Evolutionary conservation across 257 asterid genomes (phyloP), one percentile per base, ranked within the genome.

Genomic region (Avicennia marina): DNA sequence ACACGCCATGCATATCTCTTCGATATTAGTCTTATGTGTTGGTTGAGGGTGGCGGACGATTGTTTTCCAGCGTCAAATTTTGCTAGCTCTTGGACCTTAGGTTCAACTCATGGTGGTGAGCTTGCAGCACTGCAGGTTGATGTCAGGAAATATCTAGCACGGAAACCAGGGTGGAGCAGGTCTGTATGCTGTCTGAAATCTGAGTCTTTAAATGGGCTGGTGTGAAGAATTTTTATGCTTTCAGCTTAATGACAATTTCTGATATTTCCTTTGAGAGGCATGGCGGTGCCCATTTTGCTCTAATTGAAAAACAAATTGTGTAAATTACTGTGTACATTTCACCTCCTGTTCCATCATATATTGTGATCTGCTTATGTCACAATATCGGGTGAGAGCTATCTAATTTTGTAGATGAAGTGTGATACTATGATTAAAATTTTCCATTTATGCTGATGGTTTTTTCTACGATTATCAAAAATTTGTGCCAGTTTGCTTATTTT

Each of bases 91-190:
- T 93, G 97, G 94, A 80, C 78, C 67, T 67, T 76, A 25, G 87
- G 98, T 57, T 79, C 90, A 1, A 66, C 76, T 44, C 95, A 76
- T 72, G 90, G 94, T 52, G 98, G 97, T 60, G 98, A 93, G 77
- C 84, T 93, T 72, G 94, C 94, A 20, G 79, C 72, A 11, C 67
- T 93, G 74, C 98, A 93, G 76, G 94, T 88, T 47, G 98, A 93
- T 72, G 86, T 89, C 57, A 71, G 94, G 78, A 93, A 93, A 75
- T 93, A 70, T 75, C 72, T 83, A 40, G 97, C 98, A 2, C 68
- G 95, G 48, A 93, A 81, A 72, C 98, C 98, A 12, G 95, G 96
- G 34, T 89, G 95, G 97, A 86, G 77, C 94, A 88, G 98, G 98
- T 91, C 50, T 49, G 70, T n/a, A n/a, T n/a, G n/a, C n/a, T n/a